Percentiles rank a stretch among this genome's conserved stretches.
Evolutionary conservation across 2,329 filamentous ascomycete species (phyloP).

Genomic region (Cercospora brassicicola): DNA sequence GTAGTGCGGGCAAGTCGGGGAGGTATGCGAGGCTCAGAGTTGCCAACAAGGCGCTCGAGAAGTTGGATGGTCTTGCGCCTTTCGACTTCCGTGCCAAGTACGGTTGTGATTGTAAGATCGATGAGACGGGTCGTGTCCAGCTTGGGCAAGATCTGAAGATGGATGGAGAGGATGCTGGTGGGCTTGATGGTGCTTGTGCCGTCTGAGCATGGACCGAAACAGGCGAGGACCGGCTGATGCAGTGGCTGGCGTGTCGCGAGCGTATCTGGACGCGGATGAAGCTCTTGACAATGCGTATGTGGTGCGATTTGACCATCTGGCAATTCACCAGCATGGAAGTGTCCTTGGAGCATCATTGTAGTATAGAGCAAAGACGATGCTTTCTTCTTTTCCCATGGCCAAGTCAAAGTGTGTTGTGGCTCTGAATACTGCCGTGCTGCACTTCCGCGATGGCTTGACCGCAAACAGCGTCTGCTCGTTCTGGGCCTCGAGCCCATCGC

Average conservation of each 20-base stretch:
- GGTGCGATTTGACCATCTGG: background rate
- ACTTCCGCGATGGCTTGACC: background rate
- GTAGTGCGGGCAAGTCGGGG: conserved; percentile 60
- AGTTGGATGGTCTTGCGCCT: conserved; percentile 52
- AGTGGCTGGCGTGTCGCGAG: background rate
- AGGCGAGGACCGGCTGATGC: background rate
- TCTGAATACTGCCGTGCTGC: background rate
- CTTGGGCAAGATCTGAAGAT: conserved; percentile 12
- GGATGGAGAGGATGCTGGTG: conserved; percentile 8
- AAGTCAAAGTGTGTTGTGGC: background rate
- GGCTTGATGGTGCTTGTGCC: conserved; percentile 3
- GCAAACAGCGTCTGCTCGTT: background rate
- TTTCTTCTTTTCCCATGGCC: background rate
- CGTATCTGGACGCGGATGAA: background rate
- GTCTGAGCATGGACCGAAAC: background rate
- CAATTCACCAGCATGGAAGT: background rate
- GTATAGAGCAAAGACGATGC: background rate
- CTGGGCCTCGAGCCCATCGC: background rate
- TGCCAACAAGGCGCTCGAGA: conserved; percentile 59
- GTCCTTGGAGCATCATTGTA: background rate
- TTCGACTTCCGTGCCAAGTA: conserved; percentile 62
- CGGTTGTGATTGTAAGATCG: conserved; percentile 61
- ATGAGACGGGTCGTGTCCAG: conserved; percentile 7
- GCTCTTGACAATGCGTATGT: background rate
- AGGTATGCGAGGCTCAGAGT: conserved; percentile 72